Evolutionary conservation across 1,139 yeast genomes (phyloP), one percentile per base, ranked within the genome.

Genomic region (Martiniozyma asiatica): DNA sequence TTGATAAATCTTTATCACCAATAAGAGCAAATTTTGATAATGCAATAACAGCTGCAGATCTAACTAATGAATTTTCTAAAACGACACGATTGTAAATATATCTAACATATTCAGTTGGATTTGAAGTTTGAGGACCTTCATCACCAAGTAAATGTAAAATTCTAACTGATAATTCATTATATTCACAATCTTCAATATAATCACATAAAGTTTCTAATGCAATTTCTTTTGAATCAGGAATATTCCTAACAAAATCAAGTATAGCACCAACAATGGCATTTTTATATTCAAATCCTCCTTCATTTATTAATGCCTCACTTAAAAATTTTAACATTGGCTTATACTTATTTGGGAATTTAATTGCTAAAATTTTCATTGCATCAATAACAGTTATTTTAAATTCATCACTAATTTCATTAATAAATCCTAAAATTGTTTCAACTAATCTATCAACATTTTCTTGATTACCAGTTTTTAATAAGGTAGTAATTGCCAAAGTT

Each of bases 401-500:
- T 53, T 89, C 98, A 55, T 89, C 98, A 25, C 94, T 74, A 44
- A 89, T 89, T 46, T 87, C 97, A 51, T 75, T 84, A 79, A 87
- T 84, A 51, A 84, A 78, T 24, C 82, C 79, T 21, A 93, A 70
- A 61, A 92, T 84, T 39, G 85, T 87, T 40, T 76, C 65, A 56
- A 89, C 82, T 46, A 89, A 70, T 48, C 94, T 70, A 52, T 89
- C 95, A 34, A 89, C 94, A 48, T 77, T 78, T 41, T 80, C 85
- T 38, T 85, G 79, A 37, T 89, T 89, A 56, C 96, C 94, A 6
- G 98, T 89, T 60, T 87, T 89, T 54, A 89, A 72, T 50, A 89
- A 65, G 4, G 97, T 89, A 26, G 98, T 89, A 52, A 89, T 89
- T 19, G 98, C 97, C 56, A 85, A 87, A n/a, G 98, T 89, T n/a